Evolutionary conservation across 2,329 filamentous ascomycete genomes (phyloP), one percentile per base, ranked within the genome.

Genomic region (Calcarisporium arbuscula): DNA sequence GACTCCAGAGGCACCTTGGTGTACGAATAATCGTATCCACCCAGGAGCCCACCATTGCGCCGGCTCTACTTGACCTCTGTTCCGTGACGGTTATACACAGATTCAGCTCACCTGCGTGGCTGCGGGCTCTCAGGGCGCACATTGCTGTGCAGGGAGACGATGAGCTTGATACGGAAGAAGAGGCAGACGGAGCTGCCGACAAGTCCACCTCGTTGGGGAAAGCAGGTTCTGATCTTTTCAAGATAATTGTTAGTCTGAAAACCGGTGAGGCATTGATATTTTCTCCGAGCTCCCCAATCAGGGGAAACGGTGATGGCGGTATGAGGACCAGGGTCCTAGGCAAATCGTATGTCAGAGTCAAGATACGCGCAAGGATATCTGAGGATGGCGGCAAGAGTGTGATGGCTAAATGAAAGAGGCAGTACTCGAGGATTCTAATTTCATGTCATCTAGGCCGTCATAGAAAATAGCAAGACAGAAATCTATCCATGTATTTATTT

Each of bases 41-140:
- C 0, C 82, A 89, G 50, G 83, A 88, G 47, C 83, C 82, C 0
- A 84, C 79, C 0, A 67, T 87, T 5, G 77, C 77, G 0, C 73
- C 75, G 0, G 67, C 68, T 17, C 66, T 89, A 0, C 66, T 87
- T 0, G 80, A 85, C 35, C 62, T 88, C 0, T 85, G 77, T 50
- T 78, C 73, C 3, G 60, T 81, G 19, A 80, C 74, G 0, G 65
- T 86, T 21, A 74, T 85, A 0, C 82, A 87, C 47, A 69, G 78
- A 0, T 87, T 87, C 52, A 75, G 65, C 0, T 77, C 71, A 3
- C 79, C 79, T 0, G 66, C 68, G 3, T 84, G 79, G 80, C 67
- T 74, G 28, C 47, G 48, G 1, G 59, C 63, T 0, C 45, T 62
- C 6, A 44, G 44, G 28, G 22, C 26, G 5, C 59, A 73, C 47